Base-by-base conservation (phyloP, 768 basidiomycete genomes). In the Russula brevipes region DNA sequence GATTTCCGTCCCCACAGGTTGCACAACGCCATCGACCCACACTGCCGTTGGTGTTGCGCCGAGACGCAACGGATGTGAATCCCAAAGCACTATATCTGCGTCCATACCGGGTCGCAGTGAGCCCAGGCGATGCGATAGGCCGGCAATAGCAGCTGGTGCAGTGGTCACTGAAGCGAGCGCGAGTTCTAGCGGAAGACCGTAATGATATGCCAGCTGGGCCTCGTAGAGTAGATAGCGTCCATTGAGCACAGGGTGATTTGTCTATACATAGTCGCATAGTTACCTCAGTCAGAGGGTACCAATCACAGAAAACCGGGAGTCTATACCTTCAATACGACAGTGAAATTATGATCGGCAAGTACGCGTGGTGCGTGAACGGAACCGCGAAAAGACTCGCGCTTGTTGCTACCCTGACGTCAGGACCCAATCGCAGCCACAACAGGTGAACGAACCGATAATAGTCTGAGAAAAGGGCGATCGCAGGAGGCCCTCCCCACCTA, bases 101-200 rank as follows among this genome's bases (percentile, higher is more conserved):
- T 77, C 74, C n/a, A 71, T 66, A 53, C 76, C 76, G 31, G 69
- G 67, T 49, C 74, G 70, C 35, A 84, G 65, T 57, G 74, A 84
- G n/a, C 94, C 94, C 65, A 97, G 78, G 33, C 94, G 84, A 72
- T 95, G 88, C 5, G 80, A 83, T 72, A 94, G 79, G 24, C 94
- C 94, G 55, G 89, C 81, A 5, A 84, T 78, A 39, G 82, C 77
- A 0, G 94, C 93, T 36, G 93, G 81, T 46, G 80, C 84, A 33
- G 83, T 83, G 0, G 85, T 95, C 10, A 95, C 86, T 31, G 90
- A 83, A 3, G 86, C 79, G 41, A 96, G 77, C 0, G 93, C 88
- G 9, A 84, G 75, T 56, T 86, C 83, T 7, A 78, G 78, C 38
- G 87, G 83, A 5, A 95, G 79, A 63, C 91, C 91, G 68, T 88